phyloP scores from a whole-genome alignment of 2,329 filamentous ascomycete species.

The Diaporthe ampelina region DNA sequence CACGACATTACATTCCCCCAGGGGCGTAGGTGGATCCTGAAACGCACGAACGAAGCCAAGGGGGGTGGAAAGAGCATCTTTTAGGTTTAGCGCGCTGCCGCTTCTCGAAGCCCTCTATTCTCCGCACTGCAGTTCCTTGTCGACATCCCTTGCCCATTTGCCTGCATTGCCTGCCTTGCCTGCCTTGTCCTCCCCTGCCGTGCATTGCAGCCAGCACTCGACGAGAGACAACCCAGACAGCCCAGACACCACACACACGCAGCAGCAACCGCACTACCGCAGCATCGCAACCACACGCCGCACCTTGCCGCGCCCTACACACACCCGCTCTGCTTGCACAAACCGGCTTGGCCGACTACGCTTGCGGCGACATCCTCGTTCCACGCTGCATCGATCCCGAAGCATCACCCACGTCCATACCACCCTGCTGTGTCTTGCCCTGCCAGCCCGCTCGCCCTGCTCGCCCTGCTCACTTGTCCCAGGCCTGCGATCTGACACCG shows the following conservation, averaged over 20 bases:
- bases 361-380: constrained; percentile 28
- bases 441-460: too few relatives aligned
- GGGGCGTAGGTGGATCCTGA: constrained; percentile 38
- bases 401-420: constrained; percentile 3
- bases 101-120: constrained; percentile 40
- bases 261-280: not conserved
- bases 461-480: constrained; percentile 16
- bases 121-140: constrained; percentile 38
- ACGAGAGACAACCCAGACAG: not conserved
- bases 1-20: constrained; percentile 22
- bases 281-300: constrained; percentile 9
- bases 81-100: constrained; percentile 40
- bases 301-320: not conserved
- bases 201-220: constrained; percentile 22
- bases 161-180: not conserved
- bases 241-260: too few relatives aligned
- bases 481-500: constrained; percentile 38
- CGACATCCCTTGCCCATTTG: not conserved
- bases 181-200: constrained; percentile 6
- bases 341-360: constrained; percentile 33
- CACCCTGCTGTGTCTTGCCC: not conserved
- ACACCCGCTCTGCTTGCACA: not conserved
- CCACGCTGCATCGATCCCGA: constrained; percentile 28
- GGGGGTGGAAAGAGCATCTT: constrained; percentile 18
- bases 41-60: constrained; percentile 35